Evolutionary conservation across 2,329 filamentous ascomycete genomes (phyloP).

Genomic region (Penicillium sp.): DNA sequence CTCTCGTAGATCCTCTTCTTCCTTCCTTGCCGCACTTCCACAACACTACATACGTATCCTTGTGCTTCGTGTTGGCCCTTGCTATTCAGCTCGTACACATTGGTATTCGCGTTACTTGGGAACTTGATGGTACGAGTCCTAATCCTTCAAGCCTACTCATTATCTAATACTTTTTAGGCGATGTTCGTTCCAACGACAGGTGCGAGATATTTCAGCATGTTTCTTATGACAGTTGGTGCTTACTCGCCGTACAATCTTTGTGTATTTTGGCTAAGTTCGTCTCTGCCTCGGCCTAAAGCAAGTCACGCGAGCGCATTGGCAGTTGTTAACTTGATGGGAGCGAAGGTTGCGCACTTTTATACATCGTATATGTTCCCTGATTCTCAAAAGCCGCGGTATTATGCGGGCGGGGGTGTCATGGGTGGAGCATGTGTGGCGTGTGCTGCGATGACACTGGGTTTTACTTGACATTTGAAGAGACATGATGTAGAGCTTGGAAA

Average conservation of each 20-base stretch:
- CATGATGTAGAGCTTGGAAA: constrained; percentile 5
- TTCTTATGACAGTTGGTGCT: constrained; percentile 15
- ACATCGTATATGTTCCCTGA: constrained; percentile 19
- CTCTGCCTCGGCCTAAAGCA: constrained; percentile 23
- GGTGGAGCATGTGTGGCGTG: constrained; percentile 8
- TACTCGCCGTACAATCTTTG: constrained; percentile 17
- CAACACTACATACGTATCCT: too few relatives aligned
- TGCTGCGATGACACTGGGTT: constrained; percentile 7
- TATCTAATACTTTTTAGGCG: constrained; percentile 1
- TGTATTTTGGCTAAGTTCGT: constrained; percentile 20
- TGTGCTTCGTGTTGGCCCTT: too few relatives aligned
- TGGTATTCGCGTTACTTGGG: constrained; percentile 15
- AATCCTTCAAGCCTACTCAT: background rate
- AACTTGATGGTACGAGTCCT: constrained; percentile 8
- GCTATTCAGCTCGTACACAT: too few relatives aligned
- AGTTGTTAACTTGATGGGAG: constrained; percentile 28
- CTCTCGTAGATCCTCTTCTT: too few relatives aligned
- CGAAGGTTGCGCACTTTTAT: constrained; percentile 14
- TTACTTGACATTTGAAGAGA: constrained; percentile 10
- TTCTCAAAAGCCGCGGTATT: constrained; percentile 14
- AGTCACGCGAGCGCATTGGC: constrained; percentile 25
- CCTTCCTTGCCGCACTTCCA: too few relatives aligned
- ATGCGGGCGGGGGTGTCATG: constrained; percentile 14
- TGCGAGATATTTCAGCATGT: constrained; percentile 17
- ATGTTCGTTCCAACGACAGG: constrained; percentile 14